These are phyloP conservation scores for Gossypium sturtianum DNA, from an alignment of 345 rosid genomes.

Conservation along the genomic window DNA sequence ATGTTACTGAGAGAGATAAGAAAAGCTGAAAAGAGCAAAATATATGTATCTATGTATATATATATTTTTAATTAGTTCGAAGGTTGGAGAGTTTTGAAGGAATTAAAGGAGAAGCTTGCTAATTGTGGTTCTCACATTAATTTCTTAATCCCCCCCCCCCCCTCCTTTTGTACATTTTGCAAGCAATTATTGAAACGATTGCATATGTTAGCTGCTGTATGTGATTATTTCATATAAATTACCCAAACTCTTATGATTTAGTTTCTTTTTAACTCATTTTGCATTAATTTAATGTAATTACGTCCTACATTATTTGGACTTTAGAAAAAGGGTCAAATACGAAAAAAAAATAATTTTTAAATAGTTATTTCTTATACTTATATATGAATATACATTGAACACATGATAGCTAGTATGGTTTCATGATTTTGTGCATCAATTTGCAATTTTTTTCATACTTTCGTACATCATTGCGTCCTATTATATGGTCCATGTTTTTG, in stretches of 20 bases:
- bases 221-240: neutral
- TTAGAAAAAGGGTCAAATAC: too few relatives aligned
- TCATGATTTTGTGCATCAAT: too few relatives aligned
- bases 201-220: neutral
- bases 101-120: neutral
- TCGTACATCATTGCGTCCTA: neutral
- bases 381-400: too few relatives aligned
- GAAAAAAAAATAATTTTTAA: too few relatives aligned
- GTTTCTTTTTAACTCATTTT: too few relatives aligned
- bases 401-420: too few relatives aligned
- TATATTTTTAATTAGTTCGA: neutral
- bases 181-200: neutral
- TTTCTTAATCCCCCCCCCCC: neutral
- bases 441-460: too few relatives aligned
- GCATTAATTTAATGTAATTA: too few relatives aligned
- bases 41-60: neutral
- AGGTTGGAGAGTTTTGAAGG: neutral
- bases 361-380: too few relatives aligned
- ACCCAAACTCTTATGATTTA: too few relatives aligned
- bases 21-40: neutral
- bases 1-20: neutral
- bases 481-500: neutral
- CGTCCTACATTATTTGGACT: too few relatives aligned
- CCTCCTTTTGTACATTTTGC: neutral
- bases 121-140: neutral